phyloP scores from a whole-genome alignment of 176 grass and related monocot species.

The Rhynchospora tenuis region DNA sequence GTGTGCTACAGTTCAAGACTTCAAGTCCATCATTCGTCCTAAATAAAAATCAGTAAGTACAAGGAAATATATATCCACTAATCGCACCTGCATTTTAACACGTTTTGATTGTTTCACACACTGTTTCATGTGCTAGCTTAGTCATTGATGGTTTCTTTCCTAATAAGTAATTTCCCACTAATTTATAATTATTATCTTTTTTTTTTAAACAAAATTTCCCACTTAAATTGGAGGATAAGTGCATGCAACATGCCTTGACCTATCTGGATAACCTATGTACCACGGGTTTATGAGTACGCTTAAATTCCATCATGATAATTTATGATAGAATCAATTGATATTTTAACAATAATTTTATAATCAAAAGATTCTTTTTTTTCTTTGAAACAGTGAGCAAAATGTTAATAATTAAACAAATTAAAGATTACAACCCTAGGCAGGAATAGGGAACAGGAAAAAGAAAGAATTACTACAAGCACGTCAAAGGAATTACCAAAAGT shows the following conservation, averaged over 20 bases:
- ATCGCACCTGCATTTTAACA: neutral
- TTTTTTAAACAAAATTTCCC: neutral
- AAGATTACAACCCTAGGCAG: too few species aligned
- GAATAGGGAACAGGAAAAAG: too few species aligned
- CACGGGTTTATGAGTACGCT: too few species aligned
- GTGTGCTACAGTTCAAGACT: neutral
- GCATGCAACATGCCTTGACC: neutral
- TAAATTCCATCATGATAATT: neutral
- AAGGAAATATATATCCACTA: neutral
- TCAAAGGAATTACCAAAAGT: too few species aligned
- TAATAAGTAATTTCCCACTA: neutral
- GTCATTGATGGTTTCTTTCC: neutral
- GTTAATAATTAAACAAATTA: too few species aligned
- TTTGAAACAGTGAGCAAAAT: too few species aligned
- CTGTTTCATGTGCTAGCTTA: neutral
- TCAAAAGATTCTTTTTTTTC: too few species aligned
- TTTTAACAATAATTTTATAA: neutral
- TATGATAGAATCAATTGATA: neutral
- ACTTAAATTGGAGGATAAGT: slow-evolving; percentile 13
- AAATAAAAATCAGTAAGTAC: neutral
- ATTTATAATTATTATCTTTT: too few species aligned
- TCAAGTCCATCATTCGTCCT: neutral
- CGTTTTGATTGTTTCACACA: neutral
- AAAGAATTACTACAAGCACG: too few species aligned
- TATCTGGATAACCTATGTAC: neutral